phyloP scores from a whole-genome alignment of 179 eudicot genomes.

The Nepenthes alata region DNA sequence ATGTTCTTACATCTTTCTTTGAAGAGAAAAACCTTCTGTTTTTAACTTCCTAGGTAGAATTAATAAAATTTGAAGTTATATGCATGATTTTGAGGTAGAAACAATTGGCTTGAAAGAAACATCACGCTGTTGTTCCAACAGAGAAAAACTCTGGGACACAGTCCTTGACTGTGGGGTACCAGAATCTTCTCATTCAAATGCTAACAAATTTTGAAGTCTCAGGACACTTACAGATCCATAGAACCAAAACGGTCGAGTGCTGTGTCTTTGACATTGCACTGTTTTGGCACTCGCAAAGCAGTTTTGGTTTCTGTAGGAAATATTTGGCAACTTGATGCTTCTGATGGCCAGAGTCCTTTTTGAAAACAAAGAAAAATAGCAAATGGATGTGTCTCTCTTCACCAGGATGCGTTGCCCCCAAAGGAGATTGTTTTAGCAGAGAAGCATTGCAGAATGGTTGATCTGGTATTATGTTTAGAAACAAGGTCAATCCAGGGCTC shows the following conservation, averaged over 20 bases:
- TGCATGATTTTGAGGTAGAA: conserved; percentile 92
- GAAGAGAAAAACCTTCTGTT: neutral
- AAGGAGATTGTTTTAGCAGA: conserved; percentile 86
- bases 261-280: too few relatives aligned
- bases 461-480: conserved; percentile 85
- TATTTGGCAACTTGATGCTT: too few relatives aligned
- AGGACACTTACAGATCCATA: too few relatives aligned
- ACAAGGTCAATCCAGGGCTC: conserved; percentile 49
- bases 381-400: conserved; percentile 6
- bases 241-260: too few relatives aligned
- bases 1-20: too few relatives aligned
- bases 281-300: too few relatives aligned
- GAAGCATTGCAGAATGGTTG: conserved; percentile 84
- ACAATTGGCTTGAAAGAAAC: conserved; percentile 93
- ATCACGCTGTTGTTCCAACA: conserved; percentile 64
- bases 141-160: conserved; percentile 66
- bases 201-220: too few relatives aligned
- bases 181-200: neutral
- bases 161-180: conserved; percentile 99
- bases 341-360: too few relatives aligned
- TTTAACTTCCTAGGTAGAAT: conserved; percentile 6
- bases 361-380: too few relatives aligned
- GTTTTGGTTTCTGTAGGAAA: too few relatives aligned
- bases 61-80: conserved; percentile 34
- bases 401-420: conserved; percentile 79